phyloP scores from a whole-genome alignment of 805 yeast species.

The Teunomyces atbi region DNA sequence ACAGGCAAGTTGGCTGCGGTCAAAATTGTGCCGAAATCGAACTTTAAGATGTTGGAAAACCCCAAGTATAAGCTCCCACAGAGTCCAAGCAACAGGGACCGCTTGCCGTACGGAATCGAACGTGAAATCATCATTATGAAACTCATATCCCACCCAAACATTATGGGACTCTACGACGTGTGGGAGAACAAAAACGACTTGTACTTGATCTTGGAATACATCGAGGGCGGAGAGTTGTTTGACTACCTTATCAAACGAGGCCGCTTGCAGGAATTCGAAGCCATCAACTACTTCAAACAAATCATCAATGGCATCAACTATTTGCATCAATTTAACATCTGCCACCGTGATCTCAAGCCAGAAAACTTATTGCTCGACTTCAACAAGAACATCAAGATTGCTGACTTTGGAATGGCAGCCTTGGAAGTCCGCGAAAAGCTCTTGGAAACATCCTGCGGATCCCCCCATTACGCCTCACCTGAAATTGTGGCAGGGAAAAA shows the following conservation, averaged over 20 bases:
- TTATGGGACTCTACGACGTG: conserved; percentile 75
- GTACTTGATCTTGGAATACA: conserved; percentile 88
- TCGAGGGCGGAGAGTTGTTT: conserved; percentile 96
- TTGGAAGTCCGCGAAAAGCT: conserved; percentile 77
- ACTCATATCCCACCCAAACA: conserved; percentile 72
- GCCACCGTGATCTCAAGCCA: conserved; percentile 85
- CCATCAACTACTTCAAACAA: conserved; percentile 84
- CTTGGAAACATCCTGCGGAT: conserved; percentile 94
- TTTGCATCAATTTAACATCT: conserved; percentile 82
- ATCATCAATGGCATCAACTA: conserved; percentile 80
- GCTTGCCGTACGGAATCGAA: conserved; percentile 80
- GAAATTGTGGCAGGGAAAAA: conserved; percentile 94
- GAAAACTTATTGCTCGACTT: conserved; percentile 78
- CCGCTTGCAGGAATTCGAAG: conserved; percentile 83
- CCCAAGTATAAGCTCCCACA: conserved; percentile 42
- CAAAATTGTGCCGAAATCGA: conserved; percentile 88
- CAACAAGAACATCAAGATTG: conserved; percentile 86
- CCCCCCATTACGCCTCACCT: conserved; percentile 98
- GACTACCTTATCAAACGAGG: conserved; percentile 89
- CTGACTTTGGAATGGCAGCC: conserved; percentile 99
- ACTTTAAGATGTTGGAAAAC: conserved; percentile 50
- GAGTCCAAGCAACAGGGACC: conserved; percentile 43
- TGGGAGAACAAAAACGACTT: conserved; percentile 84
- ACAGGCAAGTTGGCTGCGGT: conserved; percentile 94
- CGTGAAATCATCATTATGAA: conserved; percentile 86